Conservation (phyloP, 2,329 filamentous ascomycete species). For the Pestalotiopsis sp. region DNA sequence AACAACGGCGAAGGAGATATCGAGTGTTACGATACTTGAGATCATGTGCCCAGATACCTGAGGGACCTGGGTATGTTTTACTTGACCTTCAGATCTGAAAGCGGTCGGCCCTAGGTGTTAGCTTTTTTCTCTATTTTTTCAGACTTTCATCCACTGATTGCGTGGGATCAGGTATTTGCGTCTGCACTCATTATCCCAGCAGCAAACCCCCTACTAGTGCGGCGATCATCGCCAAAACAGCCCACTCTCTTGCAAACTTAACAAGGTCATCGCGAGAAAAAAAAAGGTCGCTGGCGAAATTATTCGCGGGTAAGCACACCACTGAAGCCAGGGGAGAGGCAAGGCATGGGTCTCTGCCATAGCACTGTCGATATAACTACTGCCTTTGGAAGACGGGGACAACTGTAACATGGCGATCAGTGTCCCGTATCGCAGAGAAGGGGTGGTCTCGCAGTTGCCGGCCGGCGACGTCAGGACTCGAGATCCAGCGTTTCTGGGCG, state of each 20-base stretch:
- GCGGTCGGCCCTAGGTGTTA: neutral
- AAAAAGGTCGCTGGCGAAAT: neutral
- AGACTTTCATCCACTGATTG: neutral
- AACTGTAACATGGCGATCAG: neutral
- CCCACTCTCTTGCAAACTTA: neutral
- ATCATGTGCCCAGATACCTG: neutral
- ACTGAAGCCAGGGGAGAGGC: neutral
- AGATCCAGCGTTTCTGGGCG: neutral
- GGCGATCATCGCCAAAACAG: neutral
- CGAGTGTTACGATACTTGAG: neutral
- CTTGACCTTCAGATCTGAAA: neutral
- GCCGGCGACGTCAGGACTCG: neutral
- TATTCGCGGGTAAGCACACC: neutral
- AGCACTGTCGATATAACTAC: neutral
- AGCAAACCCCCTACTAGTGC: neutral
- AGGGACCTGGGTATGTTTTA: neutral
- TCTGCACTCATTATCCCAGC: neutral
- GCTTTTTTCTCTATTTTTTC: neutral
- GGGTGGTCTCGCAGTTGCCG: neutral
- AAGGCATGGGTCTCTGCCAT: neutral
- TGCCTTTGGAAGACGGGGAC: neutral
- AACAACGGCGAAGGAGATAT: neutral
- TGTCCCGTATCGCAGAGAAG: neutral
- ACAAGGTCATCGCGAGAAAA: neutral
- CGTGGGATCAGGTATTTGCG: neutral